Conservation (phyloP, 176 grass and related monocot genomes). For the Hsuehochloa calcarea region DNA sequence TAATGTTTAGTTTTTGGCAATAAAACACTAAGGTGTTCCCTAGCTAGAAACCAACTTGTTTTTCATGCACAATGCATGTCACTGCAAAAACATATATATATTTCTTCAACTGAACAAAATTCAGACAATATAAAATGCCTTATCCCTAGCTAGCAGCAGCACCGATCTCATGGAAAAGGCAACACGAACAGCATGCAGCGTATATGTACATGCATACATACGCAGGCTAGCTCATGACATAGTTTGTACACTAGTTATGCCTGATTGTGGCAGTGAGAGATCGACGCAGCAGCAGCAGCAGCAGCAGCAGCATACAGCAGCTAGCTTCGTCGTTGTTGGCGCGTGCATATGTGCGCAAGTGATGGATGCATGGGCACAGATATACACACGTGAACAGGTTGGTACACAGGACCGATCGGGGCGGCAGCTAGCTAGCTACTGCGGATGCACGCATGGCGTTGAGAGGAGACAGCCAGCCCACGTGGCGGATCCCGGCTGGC, state of each 20-base stretch:
- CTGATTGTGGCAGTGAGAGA: neutral
- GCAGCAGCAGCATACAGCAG: neutral
- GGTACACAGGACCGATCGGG: neutral
- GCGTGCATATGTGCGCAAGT: neutral
- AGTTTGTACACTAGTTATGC: constrained; percentile 3
- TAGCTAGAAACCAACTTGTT: too few relatives aligned
- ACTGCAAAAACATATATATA: neutral
- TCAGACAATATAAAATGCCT: neutral
- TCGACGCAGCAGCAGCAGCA: neutral
- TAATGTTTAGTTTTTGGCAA: too few relatives aligned
- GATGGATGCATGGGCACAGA: neutral
- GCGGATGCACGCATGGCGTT: neutral
- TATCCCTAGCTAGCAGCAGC: neutral
- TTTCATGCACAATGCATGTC: too few relatives aligned
- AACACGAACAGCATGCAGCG: neutral
- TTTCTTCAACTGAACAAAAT: neutral
- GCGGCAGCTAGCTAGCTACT: neutral
- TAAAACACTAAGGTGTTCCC: too few relatives aligned
- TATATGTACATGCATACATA: neutral
- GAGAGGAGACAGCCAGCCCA: neutral
- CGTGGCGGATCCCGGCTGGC: neutral
- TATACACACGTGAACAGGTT: constrained; percentile 17
- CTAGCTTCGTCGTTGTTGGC: neutral
- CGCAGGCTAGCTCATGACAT: neutral
- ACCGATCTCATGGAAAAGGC: neutral